Evolutionary conservation across 2,329 filamentous ascomycete genomes (phyloP).

Genomic region (Cryphonectria naterciae): DNA sequence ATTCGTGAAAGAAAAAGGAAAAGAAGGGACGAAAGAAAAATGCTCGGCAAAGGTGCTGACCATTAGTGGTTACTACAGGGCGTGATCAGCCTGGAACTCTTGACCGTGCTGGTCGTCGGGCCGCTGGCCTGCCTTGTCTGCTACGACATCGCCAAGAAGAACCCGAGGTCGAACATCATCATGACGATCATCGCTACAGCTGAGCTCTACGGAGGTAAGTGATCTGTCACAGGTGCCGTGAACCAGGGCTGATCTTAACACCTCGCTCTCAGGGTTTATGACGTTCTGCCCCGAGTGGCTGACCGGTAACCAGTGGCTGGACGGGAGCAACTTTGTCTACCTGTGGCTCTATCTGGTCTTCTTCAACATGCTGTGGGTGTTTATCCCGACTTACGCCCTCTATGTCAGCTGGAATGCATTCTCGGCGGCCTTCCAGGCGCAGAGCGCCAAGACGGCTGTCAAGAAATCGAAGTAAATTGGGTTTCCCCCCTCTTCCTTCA

Average conservation of each 20-base stretch:
- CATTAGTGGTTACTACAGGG: conserved; percentile 40
- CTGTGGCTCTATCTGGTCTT: conserved; percentile 70
- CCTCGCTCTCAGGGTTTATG: conserved; percentile 62
- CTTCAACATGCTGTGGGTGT: conserved; percentile 72
- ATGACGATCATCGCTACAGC: conserved; percentile 69
- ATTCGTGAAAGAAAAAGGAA: background rate
- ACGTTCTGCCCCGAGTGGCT: conserved; percentile 74
- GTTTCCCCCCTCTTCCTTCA: too few species aligned
- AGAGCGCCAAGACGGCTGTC: conserved; percentile 11
- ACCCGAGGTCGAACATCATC: conserved; percentile 60
- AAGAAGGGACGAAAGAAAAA: background rate
- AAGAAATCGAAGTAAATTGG: conserved; percentile 24
- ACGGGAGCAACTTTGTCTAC: conserved; percentile 70
- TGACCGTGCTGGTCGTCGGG: conserved; percentile 67
- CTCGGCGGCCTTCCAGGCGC: conserved; percentile 23
- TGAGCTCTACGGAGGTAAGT: conserved; percentile 65
- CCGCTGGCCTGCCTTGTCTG: conserved; percentile 64
- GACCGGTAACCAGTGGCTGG: conserved; percentile 63
- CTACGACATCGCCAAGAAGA: conserved; percentile 60
- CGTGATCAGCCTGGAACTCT: conserved; percentile 66
- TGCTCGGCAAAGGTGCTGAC: conserved; percentile 6
- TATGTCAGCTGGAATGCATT: conserved; percentile 41
- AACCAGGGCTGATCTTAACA: background rate
- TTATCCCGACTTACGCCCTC: conserved; percentile 63
- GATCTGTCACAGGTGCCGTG: background rate